Evolutionary conservation across 176 grass and related monocot species (phyloP).

Genomic region (Neostapfia colusana): DNA sequence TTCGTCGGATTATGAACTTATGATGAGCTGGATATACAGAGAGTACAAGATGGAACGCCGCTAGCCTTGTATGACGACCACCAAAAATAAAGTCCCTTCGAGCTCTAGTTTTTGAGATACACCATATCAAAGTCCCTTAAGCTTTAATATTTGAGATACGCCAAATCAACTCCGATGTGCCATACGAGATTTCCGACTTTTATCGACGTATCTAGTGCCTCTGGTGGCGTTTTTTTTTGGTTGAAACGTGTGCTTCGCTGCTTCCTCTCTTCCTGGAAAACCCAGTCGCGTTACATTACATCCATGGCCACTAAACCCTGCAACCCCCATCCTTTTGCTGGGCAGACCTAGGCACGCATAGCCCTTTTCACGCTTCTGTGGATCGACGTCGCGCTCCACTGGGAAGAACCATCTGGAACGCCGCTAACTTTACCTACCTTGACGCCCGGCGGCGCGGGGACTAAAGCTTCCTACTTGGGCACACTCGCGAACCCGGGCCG

Average conservation of each 20-base stretch:
- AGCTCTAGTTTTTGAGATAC: too few species aligned
- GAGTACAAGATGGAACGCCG: background rate
- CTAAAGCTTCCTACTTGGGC: constrained; percentile 3
- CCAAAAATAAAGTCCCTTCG: too few species aligned
- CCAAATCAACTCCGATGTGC: background rate
- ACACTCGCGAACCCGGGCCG: constrained; percentile 4
- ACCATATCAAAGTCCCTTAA: background rate
- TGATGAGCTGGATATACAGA: background rate
- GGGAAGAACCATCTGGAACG: background rate
- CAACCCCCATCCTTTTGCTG: background rate
- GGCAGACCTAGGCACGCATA: background rate
- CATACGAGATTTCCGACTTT: background rate
- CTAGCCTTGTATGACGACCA: background rate
- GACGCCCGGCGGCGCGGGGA: background rate
- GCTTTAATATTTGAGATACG: background rate
- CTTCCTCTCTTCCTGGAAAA: constrained; percentile 13
- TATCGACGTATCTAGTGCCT: background rate
- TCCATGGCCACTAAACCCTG: too few species aligned
- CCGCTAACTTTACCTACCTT: constrained; percentile 4
- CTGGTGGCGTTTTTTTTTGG: background rate
- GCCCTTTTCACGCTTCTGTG: background rate
- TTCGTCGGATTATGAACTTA: too few species aligned
- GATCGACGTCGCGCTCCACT: background rate
- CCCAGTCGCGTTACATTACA: background rate
- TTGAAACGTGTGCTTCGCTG: background rate